Percentiles rank a stretch among this genome's conserved stretches.
Evolutionary conservation across 805 yeast genomes (phyloP).

Genomic region (Teunomyces funiuensis): DNA sequence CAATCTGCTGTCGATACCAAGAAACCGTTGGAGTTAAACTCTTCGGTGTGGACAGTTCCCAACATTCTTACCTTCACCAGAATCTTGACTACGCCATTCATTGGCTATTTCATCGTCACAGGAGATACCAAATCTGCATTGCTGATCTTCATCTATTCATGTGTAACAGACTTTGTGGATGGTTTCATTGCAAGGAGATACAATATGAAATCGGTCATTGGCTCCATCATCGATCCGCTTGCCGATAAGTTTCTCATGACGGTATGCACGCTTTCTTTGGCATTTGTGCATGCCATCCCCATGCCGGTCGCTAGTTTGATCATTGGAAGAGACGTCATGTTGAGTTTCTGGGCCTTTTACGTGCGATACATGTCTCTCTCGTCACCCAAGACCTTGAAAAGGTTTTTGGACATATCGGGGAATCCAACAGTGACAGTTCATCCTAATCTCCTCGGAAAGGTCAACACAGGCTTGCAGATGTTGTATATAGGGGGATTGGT

Average conservation of each 20-base stretch:
- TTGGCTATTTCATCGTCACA: conserved; percentile 74
- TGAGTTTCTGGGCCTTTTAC: conserved; percentile 71
- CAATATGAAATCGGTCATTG: conserved; percentile 76
- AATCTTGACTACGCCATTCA: conserved; percentile 76
- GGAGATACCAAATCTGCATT: conserved; percentile 66
- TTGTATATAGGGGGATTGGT: conserved; percentile 63
- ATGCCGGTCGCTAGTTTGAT: conserved; percentile 60
- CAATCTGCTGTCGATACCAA: neutral
- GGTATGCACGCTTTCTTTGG: conserved; percentile 74
- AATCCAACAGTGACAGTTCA: conserved; percentile 82
- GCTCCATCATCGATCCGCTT: conserved; percentile 90
- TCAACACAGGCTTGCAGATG: conserved; percentile 93
- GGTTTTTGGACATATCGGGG: conserved; percentile 73
- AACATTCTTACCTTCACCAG: conserved; percentile 81
- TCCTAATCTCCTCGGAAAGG: conserved; percentile 83
- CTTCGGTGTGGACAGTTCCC: conserved; percentile 59
- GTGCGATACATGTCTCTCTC: conserved; percentile 74
- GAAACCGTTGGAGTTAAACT: neutral
- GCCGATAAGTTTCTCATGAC: conserved; percentile 94
- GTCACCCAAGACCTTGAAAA: conserved; percentile 65
- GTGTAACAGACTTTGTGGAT: conserved; percentile 88
- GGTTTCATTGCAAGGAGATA: conserved; percentile 86
- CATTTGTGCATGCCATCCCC: conserved; percentile 71
- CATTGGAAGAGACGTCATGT: conserved; percentile 77
- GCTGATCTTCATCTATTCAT: conserved; percentile 75